A percentile compares a stretch with the other conserved stretches of the same genome.
These are phyloP conservation scores for Musa schizocarpa DNA, from an alignment of 176 grass and related monocot species.

Conservation along the genomic window DNA sequence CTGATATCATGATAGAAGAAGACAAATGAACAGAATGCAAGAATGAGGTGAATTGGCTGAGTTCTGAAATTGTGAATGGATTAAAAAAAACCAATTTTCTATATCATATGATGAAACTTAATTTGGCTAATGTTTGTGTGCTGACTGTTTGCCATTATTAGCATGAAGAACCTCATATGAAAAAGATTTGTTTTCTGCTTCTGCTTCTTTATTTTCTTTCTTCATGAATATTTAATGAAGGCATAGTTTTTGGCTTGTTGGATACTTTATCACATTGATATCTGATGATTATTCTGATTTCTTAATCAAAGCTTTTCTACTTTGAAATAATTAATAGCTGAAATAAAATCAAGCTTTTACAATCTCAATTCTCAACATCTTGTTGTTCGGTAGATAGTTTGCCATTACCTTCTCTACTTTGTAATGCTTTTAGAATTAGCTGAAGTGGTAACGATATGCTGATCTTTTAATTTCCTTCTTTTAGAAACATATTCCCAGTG, in stretches of 20 bases:
- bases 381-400: not conserved
- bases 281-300: not conserved
- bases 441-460: constrained; percentile 2
- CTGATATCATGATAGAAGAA: no score
- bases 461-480: constrained; percentile 15
- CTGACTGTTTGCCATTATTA: no score
- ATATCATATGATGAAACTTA: no score
- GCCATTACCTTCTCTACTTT: not conserved
- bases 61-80: no score
- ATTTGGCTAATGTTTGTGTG: not conserved
- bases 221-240: not conserved
- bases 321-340: not conserved
- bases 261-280: not conserved
- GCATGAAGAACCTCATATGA: not conserved
- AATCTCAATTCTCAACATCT: not conserved
- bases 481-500: constrained; percentile 61
- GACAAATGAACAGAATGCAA: no score
- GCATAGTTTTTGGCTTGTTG: not conserved
- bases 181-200: no score
- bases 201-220: no score
- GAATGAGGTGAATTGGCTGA: no score
- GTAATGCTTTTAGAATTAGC: not conserved
- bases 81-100: no score
- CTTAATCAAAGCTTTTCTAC: not conserved
- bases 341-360: not conserved